Evolutionary conservation across 345 rosid species (phyloP).

Genomic region (Carallia pectinifolia): DNA sequence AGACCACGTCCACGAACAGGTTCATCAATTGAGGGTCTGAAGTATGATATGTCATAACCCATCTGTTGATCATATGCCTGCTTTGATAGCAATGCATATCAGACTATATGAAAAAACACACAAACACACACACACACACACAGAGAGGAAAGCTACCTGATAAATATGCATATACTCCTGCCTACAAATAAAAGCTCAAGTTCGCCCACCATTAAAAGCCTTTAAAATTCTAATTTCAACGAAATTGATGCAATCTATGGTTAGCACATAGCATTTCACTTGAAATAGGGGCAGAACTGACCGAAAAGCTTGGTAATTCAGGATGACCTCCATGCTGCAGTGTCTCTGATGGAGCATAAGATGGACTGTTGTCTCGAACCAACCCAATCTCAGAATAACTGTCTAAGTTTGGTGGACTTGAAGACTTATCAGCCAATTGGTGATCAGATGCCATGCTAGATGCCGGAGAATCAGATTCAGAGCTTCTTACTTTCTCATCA

Average conservation of each 20-base stretch:
- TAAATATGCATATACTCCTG: background rate
- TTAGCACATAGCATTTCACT: background rate
- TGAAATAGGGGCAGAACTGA: constrained; percentile 36
- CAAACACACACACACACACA: too few relatives aligned
- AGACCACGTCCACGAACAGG: constrained; percentile 55
- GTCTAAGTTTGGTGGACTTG: constrained; percentile 57
- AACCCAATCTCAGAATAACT: constrained; percentile 54
- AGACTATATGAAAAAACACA: background rate
- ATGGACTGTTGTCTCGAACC: constrained; percentile 48
- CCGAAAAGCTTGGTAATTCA: constrained; percentile 59
- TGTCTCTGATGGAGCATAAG: constrained; percentile 53
- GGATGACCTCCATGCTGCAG: constrained; percentile 64
- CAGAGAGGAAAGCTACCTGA: too few relatives aligned
- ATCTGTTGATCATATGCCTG: constrained; percentile 66
- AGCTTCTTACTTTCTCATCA: constrained; percentile 52
- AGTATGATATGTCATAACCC: constrained; percentile 70
- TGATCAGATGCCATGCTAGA: constrained; percentile 53
- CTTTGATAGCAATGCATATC: constrained; percentile 14
- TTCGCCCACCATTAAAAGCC: background rate
- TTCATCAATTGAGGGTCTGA: constrained; percentile 65
- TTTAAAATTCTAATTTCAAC: background rate
- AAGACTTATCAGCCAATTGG: constrained; percentile 50
- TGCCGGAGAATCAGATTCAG: constrained; percentile 57
- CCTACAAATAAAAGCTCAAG: background rate
- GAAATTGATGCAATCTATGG: background rate